Base-by-base conservation (phyloP, 2,329 filamentous ascomycete species). In the Ophiocordyceps camponoti-leonardi region DNA sequence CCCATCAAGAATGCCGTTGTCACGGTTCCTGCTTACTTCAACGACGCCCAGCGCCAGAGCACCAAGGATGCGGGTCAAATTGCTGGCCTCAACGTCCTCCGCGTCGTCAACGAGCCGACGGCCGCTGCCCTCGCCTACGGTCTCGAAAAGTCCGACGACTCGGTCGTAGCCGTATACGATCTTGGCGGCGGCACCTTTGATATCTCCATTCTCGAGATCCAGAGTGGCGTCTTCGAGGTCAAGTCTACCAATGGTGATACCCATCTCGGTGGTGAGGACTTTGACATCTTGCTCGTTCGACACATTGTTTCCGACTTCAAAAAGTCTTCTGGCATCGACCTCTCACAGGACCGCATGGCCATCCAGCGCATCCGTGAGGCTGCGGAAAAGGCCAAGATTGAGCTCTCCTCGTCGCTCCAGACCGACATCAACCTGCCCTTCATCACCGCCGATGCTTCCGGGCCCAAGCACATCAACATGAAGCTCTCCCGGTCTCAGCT, bases 201-300 rank as follows among this genome's bases (percentile, higher is more conserved):
- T 86, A 93, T 96, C 68, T 95, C 88, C 52, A 81, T 95, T 51
- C 82, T 96, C 16, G 87, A 94, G 71, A 95, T 96, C 62, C 87
- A 94, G 72, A 87, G 87, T 67, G 90, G 90, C 66, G 88, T 96
- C 46, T 96, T 96, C 66, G 90, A 95, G 74, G 90, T 96, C 67
- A 95, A 95, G 79, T 94, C 90, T 18, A 96, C 90, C 73, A 94
- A 94, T 67, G 90, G 90, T 80, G 90, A 96, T 66, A 96, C 90
- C 53, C 90, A 96, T 68, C 79, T 96, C 56, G 90, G 90, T 79
- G 90, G 90, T 71, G 90, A 96, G 67, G 90, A 96, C 67, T 96
- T 95, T 61, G 90, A 96, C 63, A 95, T 94, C 61, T 79, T 78
- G 60, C 81, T 96, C 48, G 90, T 95, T 61, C 87, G 88, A 62